Conservation (phyloP, 371 early-diverging fungal genomes). For the Zopfochytrium polystomum region DNA sequence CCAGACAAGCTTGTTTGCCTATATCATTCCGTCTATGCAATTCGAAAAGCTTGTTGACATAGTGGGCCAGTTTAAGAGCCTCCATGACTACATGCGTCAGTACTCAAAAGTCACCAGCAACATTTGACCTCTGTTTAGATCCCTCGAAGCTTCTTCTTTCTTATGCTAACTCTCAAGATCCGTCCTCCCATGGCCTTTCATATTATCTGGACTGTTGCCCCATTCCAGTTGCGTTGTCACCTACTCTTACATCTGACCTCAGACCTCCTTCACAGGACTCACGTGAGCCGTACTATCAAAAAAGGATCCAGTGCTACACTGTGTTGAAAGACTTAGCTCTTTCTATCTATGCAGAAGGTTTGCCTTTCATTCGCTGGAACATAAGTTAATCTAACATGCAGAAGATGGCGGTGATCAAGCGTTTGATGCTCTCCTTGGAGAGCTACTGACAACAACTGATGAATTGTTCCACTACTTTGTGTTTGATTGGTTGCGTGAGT, state of each 20-base stretch:
- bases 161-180: constrained; percentile 66
- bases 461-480: constrained; percentile 65
- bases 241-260: constrained; percentile 9
- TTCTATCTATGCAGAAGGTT: no score
- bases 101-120: constrained; percentile 2
- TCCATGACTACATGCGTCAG: constrained; percentile 44
- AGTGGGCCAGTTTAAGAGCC: constrained; percentile 50
- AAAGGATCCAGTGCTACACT: constrained; percentile 50
- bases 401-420: no score
- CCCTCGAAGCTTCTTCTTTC: constrained; percentile 67
- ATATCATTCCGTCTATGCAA: constrained; percentile 53
- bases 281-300: constrained; percentile 22
- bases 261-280: constrained; percentile 12
- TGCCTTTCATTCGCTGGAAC: no score
- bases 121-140: constrained; percentile 34
- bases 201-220: constrained; percentile 34
- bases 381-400: no score
- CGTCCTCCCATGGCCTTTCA: constrained; percentile 43
- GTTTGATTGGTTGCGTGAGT: constrained; percentile 65
- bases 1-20: constrained; percentile 27
- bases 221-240: constrained; percentile 6
- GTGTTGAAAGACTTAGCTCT: constrained; percentile 40
- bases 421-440: no score
- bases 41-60: constrained; percentile 61
- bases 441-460: no score